Evolutionary conservation across 208 protist genomes (phyloP).

Genomic region (Trypanosoma lewisi): DNA sequence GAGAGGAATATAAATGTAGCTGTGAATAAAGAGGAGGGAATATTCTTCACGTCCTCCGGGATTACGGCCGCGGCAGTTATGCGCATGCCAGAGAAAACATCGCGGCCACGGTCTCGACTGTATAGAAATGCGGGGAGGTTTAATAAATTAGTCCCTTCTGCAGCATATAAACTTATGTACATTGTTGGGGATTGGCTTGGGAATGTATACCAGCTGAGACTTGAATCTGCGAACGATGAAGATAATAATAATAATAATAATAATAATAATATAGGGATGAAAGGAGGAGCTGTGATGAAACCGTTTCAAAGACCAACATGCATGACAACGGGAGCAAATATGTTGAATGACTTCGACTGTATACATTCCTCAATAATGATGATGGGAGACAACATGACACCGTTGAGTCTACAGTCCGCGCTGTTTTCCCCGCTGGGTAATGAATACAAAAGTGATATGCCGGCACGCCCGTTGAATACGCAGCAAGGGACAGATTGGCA

Average conservation of each 20-base stretch:
- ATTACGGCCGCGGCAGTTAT: conserved; percentile 19
- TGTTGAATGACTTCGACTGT: background rate
- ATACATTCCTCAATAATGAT: background rate
- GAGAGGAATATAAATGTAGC: background rate
- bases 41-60: conserved; percentile 35
- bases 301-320: background rate
- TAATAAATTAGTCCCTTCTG: background rate
- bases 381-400: no score
- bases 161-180: conserved; percentile 21
- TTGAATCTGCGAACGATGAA: conserved; percentile 21
- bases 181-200: conserved; percentile 68
- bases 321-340: background rate
- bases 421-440: background rate
- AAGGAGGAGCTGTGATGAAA: background rate
- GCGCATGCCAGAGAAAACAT: background rate
- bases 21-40: conserved; percentile 11
- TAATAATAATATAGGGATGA: no score
- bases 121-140: background rate
- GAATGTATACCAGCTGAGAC: conserved; percentile 70
- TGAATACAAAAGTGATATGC: background rate
- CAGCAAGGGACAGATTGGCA: conserved; percentile 2
- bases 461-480: background rate
- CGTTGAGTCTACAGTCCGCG: background rate
- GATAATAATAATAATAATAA: background rate
- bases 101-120: background rate